Conservation (phyloP, 352 stramenopile species). For the Peronospora farinosa region DNA sequence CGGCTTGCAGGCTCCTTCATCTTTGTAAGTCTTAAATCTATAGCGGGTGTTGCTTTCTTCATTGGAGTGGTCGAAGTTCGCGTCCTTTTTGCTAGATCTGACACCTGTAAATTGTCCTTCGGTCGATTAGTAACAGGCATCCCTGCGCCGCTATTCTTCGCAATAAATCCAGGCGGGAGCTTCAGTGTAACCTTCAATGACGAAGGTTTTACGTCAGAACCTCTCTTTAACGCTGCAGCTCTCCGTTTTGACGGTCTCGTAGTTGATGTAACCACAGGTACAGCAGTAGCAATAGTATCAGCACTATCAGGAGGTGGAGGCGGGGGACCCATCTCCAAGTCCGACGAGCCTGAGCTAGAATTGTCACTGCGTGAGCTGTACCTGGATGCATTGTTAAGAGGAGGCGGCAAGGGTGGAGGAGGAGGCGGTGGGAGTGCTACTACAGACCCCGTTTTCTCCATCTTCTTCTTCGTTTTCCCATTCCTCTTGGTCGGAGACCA, state of each 20-base stretch:
- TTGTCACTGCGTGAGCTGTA: conserved; percentile 48
- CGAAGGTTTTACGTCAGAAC: conserved; percentile 21
- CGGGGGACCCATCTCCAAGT: conserved; percentile 28
- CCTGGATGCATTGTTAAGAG: conserved; percentile 35
- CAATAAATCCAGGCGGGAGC: conserved; percentile 45
- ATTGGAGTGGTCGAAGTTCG: conserved; percentile 18
- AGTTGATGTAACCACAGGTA: conserved; percentile 7
- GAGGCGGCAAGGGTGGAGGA: conserved; percentile 30
- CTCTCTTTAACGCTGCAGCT: conserved; percentile 29
- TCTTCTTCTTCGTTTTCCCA: conserved; percentile 22
- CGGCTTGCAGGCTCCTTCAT: conserved; percentile 16
- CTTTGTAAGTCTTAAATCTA: conserved; percentile 19
- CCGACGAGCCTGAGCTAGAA: conserved; percentile 48
- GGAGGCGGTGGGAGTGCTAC: conserved; percentile 25
- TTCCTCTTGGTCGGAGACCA: conserved; percentile 23
- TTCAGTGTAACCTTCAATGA: conserved; percentile 58
- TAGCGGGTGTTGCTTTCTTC: conserved; percentile 17
- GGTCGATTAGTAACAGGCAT: conserved; percentile 14
- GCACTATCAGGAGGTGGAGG: conserved; percentile 21
- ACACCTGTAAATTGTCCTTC: conserved; percentile 40
- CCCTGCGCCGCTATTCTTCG: conserved; percentile 17
- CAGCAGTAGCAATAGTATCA: conserved; percentile 15
- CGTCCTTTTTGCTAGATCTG: conserved; percentile 37
- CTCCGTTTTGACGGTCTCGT: conserved; percentile 15
- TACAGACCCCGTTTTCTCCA: conserved; percentile 3